phyloP scores from a whole-genome alignment of 768 basidiomycete species.

The Leucocoprinus sp. region DNA sequence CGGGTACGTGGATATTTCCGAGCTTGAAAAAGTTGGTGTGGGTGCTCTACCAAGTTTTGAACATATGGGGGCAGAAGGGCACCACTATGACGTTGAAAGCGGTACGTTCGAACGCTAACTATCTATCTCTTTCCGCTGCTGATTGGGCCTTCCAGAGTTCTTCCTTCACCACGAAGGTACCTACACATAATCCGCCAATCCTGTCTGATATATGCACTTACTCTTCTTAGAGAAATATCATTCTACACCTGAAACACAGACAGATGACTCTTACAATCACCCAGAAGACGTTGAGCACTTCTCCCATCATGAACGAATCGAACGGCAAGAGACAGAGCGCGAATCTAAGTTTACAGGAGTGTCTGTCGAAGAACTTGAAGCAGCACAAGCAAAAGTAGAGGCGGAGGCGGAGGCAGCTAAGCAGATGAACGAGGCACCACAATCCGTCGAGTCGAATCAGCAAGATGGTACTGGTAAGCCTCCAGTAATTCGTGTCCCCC shows the following conservation, averaged over 20 bases:
- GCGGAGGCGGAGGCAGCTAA: slow-evolving; percentile 1
- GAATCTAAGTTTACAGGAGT: slow-evolving; percentile 84
- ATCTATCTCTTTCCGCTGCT: background rate
- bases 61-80: slow-evolving; percentile 79
- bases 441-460: background rate
- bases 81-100: slow-evolving; percentile 89
- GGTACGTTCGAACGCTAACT: slow-evolving; percentile 41
- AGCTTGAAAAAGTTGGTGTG: slow-evolving; percentile 66
- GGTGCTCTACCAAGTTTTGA: slow-evolving; percentile 79
- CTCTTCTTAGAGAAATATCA: slow-evolving; percentile 70
- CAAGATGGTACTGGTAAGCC: slow-evolving; percentile 27
- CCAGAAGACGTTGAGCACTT: slow-evolving; percentile 94
- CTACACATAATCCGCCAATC: slow-evolving; percentile 9
- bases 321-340: slow-evolving; percentile 72
- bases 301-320: slow-evolving; percentile 78
- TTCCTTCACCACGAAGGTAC: slow-evolving; percentile 96
- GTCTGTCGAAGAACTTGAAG: slow-evolving; percentile 54
- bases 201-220: background rate
- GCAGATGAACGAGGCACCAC: slow-evolving; percentile 12
- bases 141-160: slow-evolving; percentile 48
- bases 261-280: slow-evolving; percentile 89
- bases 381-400: slow-evolving; percentile 21
- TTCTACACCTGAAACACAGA: slow-evolving; percentile 94
- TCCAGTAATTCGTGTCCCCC: slow-evolving; percentile 46
- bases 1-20: slow-evolving; percentile 57